Evolutionary conservation across 2,329 filamentous ascomycete species (phyloP).

Genomic region (Elsinoe ampelina): DNA sequence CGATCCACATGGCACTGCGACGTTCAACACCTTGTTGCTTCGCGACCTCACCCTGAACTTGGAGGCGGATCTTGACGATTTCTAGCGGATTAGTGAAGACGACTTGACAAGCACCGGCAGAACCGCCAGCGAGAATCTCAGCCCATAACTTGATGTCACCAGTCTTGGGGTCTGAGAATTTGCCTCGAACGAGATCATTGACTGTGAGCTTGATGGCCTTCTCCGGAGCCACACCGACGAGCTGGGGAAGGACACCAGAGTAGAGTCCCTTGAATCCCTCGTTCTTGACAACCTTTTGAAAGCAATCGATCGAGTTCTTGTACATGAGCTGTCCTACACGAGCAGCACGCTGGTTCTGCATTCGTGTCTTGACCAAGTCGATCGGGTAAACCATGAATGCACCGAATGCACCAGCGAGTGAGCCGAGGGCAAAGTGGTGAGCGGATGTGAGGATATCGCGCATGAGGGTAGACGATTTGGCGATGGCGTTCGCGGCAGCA

Average conservation of each 20-base stretch:
- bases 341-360: slow-evolving; percentile 88
- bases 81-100: slow-evolving; percentile 97
- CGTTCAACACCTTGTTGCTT: slow-evolving; percentile 72
- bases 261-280: slow-evolving; percentile 86
- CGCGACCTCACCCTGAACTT: slow-evolving; percentile 91
- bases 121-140: slow-evolving; percentile 81
- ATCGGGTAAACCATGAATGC: slow-evolving; percentile 99
- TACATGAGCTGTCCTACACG: slow-evolving; percentile 81
- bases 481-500: slow-evolving; percentile 44
- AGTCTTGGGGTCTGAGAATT: slow-evolving; percentile 63
- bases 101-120: slow-evolving; percentile 89
- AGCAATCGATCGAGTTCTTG: slow-evolving; percentile 95
- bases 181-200: slow-evolving; percentile 79
- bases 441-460: slow-evolving; percentile 62
- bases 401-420: slow-evolving; percentile 87
- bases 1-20: slow-evolving; percentile 95
- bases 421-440: slow-evolving; percentile 86
- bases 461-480: slow-evolving; percentile 49
- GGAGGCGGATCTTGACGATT: slow-evolving; percentile 97
- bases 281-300: slow-evolving; percentile 83
- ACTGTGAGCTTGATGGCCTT: slow-evolving; percentile 99
- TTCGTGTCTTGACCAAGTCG: slow-evolving; percentile 93
- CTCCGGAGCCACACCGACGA: slow-evolving; percentile 96
- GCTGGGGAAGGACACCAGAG: slow-evolving; percentile 86
- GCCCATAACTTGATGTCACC: slow-evolving; percentile 60